phyloP scores from a whole-genome alignment of 176 grass and related monocot genomes.

The Cymbopogon citratus region DNA sequence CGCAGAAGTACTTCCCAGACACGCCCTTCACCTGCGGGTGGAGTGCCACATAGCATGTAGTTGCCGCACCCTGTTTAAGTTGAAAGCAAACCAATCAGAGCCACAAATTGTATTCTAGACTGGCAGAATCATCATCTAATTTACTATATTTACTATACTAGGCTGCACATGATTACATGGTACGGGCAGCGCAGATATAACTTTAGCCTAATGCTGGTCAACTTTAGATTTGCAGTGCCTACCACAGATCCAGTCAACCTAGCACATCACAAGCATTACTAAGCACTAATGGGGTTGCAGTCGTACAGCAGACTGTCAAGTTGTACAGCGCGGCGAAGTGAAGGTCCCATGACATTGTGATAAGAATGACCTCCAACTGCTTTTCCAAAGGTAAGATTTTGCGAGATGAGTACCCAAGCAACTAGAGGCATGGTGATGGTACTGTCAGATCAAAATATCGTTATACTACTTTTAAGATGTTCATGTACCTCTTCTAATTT shows the following conservation, averaged over 20 bases:
- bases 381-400: not conserved
- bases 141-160: not conserved
- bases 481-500: not conserved
- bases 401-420: no score
- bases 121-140: not conserved
- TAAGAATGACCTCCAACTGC: not conserved
- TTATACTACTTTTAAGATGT: not conserved
- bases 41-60: conserved; percentile 73
- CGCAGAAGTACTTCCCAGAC: conserved; percentile 57
- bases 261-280: not conserved
- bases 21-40: conserved; percentile 62
- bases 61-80: conserved; percentile 70
- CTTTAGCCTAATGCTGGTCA: not conserved
- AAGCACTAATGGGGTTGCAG: not conserved
- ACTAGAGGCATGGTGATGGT: no score
- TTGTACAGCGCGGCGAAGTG: not conserved
- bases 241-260: not conserved
- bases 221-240: not conserved
- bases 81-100: not conserved
- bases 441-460: not conserved
- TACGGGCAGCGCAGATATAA: not conserved
- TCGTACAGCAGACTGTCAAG: not conserved
- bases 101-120: not conserved
- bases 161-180: not conserved
- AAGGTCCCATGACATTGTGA: not conserved